These are phyloP conservation scores for Phytophthora sp. DNA, from an alignment of 352 stramenopile genomes.

Conservation along the genomic window DNA sequence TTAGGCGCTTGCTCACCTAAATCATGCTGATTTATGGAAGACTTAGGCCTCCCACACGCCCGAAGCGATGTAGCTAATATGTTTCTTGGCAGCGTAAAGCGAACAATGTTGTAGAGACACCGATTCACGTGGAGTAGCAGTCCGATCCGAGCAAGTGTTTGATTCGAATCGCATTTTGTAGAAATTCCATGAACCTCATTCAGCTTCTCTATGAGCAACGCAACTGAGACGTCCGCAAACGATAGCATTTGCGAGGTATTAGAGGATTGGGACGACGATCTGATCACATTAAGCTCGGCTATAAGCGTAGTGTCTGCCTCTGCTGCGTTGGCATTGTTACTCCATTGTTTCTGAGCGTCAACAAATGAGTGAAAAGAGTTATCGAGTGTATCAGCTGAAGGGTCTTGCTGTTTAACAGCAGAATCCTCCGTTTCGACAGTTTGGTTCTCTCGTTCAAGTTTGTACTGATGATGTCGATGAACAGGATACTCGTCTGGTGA, in stretches of 20 bases:
- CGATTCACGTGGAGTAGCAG: slow-evolving; percentile 55
- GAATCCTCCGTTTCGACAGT: background rate
- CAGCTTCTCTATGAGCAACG: slow-evolving; percentile 31
- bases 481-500: slow-evolving; percentile 54
- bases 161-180: background rate
- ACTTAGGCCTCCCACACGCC: background rate
- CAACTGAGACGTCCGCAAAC: slow-evolving; percentile 36
- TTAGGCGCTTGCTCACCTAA: background rate
- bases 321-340: background rate
- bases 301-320: slow-evolving; percentile 36
- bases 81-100: slow-evolving; percentile 39
- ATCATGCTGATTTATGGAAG: background rate
- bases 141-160: slow-evolving; percentile 38
- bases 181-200: background rate
- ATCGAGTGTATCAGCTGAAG: background rate
- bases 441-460: slow-evolving; percentile 14
- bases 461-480: slow-evolving; percentile 34
- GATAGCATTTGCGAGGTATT: slow-evolving; percentile 27
- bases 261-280: slow-evolving; percentile 19
- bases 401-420: background rate
- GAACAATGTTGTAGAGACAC: slow-evolving; percentile 44
- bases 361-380: slow-evolving; percentile 21
- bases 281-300: slow-evolving; percentile 29
- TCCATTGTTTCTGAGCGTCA: slow-evolving; percentile 22
- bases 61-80: slow-evolving; percentile 22